A percentile compares a stretch with the other conserved stretches of the same genome.
phyloP scores from a whole-genome alignment of 768 basidiomycete species.

The Imleria badia region DNA sequence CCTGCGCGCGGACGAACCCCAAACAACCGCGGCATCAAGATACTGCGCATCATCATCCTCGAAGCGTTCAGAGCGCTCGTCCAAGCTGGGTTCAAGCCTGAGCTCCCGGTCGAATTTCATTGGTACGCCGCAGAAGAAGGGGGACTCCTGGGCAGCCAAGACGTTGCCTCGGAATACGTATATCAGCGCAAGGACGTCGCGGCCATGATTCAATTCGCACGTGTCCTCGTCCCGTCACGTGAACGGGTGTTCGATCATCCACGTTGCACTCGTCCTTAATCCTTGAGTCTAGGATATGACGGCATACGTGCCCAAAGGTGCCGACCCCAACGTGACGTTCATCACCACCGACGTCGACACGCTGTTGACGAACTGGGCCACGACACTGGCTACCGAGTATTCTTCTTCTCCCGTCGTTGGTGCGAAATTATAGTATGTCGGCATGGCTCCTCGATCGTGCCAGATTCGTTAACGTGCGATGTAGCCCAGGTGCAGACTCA shows the following conservation, averaged over 20 bases:
- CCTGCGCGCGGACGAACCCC: slow-evolving; percentile 4
- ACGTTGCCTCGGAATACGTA: slow-evolving; percentile 51
- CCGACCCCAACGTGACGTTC: slow-evolving; percentile 16
- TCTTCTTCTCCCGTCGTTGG: slow-evolving; percentile 11
- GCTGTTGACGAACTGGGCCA: slow-evolving; percentile 42
- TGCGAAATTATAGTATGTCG: slow-evolving; percentile 33
- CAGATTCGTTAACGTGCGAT: not conserved
- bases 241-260: too few relatives aligned
- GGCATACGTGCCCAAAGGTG: slow-evolving; percentile 28
- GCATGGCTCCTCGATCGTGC: not conserved
- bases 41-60: slow-evolving; percentile 45
- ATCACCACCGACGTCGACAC: slow-evolving; percentile 41
- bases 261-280: too few relatives aligned
- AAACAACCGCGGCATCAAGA: slow-evolving; percentile 6
- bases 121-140: slow-evolving; percentile 79
- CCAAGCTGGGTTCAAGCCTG: slow-evolving; percentile 65
- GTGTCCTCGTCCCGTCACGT: slow-evolving; percentile 11
- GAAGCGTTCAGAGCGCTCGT: slow-evolving; percentile 74
- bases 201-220: slow-evolving; percentile 51
- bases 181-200: slow-evolving; percentile 43
- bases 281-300: slow-evolving; percentile 33
- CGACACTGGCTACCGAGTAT: slow-evolving; percentile 35
- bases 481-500: slow-evolving; percentile 39
- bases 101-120: slow-evolving; percentile 70
- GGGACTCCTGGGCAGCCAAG: slow-evolving; percentile 36